Evolutionary conservation across 2,329 filamentous ascomycete species (phyloP), one percentile per base, ranked within the genome.

Genomic region (Calonectria henricotiae): DNA sequence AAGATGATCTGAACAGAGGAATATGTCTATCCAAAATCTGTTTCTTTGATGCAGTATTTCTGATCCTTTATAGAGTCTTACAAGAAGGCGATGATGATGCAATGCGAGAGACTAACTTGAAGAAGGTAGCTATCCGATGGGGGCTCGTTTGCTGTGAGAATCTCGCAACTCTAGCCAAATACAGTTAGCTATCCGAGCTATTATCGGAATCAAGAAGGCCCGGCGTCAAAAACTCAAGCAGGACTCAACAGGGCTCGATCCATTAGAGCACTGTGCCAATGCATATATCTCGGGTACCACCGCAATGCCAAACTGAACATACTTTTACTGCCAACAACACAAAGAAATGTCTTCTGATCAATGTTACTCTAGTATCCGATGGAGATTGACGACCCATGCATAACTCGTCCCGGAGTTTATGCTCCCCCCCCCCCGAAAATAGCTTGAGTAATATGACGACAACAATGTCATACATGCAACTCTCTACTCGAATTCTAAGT

Each of bases 61-160:
- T 41, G 49, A 35, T 55, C 37, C 49, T 55, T 63, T 64, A 64
- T 64, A 64, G 32, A 39, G 15, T 51, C 62, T 54, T 23, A 27
- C 35, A 54, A 15, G 20, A 43, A 12, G 25, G 32, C 35, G 35
- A 43, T 41, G 35, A n/a, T 17, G 44, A 12, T 8, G 23, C 35
- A 51, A 49, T 64, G 62, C 62, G 62, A 64, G 35, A 7, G 2
- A 5, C 46, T 51, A 64, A 30, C 62, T 35, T 15, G 15, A 54
- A 5, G 0, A 11, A 35, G 62, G 43, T 64, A 64, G 62, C 23
- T 43, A 27, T 64, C 44, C 62, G 62, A 64, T 37, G 7, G 17
- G 30, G 46, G 32, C 30, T 23, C 30, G 6, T 20, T 27, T 15
- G 23, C 12, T 11, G 46, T n/a, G 46, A 13, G 25, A 44, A 41